Percentiles rank a stretch among this genome's conserved stretches.
Conservation (phyloP, 2,329 filamentous ascomycete species). For the Xylariaceae sp. region DNA sequence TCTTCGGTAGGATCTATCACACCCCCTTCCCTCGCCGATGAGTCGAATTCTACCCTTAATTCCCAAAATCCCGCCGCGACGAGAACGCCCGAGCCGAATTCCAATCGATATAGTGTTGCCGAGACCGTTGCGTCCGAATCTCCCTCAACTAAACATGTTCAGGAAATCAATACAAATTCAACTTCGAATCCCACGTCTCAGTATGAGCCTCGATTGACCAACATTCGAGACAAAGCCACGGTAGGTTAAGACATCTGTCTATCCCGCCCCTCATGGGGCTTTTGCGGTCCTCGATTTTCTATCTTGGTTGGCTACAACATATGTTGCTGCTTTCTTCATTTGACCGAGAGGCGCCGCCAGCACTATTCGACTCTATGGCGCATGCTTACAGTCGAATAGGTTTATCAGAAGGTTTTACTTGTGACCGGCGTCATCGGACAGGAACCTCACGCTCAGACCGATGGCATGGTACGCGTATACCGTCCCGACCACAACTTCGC, state of each 20-base stretch:
- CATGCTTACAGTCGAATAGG: slow-evolving; percentile 44
- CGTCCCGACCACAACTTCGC: slow-evolving; percentile 85
- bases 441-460: slow-evolving; percentile 53
- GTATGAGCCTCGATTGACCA: slow-evolving; percentile 74
- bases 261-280: background rate
- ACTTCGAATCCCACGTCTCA: slow-evolving; percentile 47
- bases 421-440: slow-evolving; percentile 79
- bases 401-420: slow-evolving; percentile 84
- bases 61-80: slow-evolving; percentile 50
- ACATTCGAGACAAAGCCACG: slow-evolving; percentile 77
- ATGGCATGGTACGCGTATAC: slow-evolving; percentile 73
- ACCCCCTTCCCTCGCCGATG: slow-evolving; percentile 65
- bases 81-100: slow-evolving; percentile 33
- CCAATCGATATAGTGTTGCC: slow-evolving; percentile 58
- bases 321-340: background rate
- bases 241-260: slow-evolving; percentile 46
- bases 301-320: background rate
- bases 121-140: slow-evolving; percentile 59
- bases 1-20: slow-evolving; percentile 66
- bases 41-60: slow-evolving; percentile 61
- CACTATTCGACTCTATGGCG: background rate
- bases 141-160: slow-evolving; percentile 38
- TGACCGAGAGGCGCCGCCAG: background rate
- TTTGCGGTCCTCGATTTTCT: slow-evolving; percentile 8
- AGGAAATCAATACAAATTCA: slow-evolving; percentile 41